Base-by-base conservation (phyloP, 2,329 filamentous ascomycete genomes). In the Spiromastix sp. region DNA sequence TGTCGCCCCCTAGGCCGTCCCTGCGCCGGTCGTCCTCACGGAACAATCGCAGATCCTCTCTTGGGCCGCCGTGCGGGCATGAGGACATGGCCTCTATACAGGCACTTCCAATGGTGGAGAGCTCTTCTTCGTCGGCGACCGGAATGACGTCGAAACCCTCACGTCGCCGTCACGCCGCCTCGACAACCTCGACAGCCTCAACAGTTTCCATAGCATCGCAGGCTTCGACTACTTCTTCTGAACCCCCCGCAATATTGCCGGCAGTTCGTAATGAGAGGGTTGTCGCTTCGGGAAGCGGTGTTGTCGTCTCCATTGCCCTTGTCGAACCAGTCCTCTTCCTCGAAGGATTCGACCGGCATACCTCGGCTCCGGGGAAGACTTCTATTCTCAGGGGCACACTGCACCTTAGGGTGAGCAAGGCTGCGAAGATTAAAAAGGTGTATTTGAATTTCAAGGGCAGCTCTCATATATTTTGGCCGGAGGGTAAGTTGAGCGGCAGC, bases 401-500 rank as follows among this genome's bases (percentile, higher is more conserved):
- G 37, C 80, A 84, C 49, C 57, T 98, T 25, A 80, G 80, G 40
- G 74, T 96, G 9, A 79, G 82, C 30, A 96, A 96, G 55, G 82
- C 84, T 45, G 77, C 86, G 30, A 98, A 98, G 61, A 79, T 98
- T 46, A 95, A 94, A 65, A 81, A 85, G 3, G 74, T 98, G 16
- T 86, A 82, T 4, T 68, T 98, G 34, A 89, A 84, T 49, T 83
- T 98, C 47, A 74, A 79, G 26, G 91, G 89, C 19, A 81, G 78
- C 53, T 85, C 86, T 3, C 75, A 81, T 44, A 96, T 91, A 1
- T 86, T 94, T 53, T 98, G 91, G 91, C 89, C 91, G 11, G 91
- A 96, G 64, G 85, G 77, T 73, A 52, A 38, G 45, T 36, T 26
- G 5, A 16, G 12, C 8, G 22, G 21, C 31, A 5, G 10, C 16